Evolutionary conservation across 2,329 filamentous ascomycete species (phyloP).

Genomic region (Verticillium zaregamsianum): DNA sequence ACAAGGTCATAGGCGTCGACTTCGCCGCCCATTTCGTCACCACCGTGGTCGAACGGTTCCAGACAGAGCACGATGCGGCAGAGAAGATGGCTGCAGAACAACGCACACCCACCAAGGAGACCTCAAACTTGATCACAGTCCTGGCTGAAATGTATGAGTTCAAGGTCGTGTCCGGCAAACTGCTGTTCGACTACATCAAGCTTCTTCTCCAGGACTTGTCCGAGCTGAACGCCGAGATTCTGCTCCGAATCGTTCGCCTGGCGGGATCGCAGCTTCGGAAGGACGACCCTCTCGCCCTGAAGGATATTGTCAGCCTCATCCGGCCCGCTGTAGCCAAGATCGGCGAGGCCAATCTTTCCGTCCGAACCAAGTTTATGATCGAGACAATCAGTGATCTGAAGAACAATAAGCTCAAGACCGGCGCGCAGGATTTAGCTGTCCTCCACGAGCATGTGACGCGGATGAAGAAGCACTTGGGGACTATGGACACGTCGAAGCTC

Average conservation of each 20-base stretch:
- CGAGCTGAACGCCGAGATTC: constrained; percentile 82
- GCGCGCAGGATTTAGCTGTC: constrained; percentile 64
- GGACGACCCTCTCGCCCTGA: constrained; percentile 83
- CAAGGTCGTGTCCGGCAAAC: constrained; percentile 74
- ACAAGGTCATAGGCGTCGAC: constrained; percentile 82
- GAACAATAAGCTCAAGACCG: constrained; percentile 84
- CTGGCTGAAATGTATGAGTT: constrained; percentile 89
- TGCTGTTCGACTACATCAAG: constrained; percentile 89
- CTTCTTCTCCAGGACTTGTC: constrained; percentile 70
- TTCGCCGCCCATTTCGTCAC: constrained; percentile 87
- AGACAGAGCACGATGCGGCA: constrained; percentile 53
- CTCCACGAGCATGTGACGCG: constrained; percentile 77
- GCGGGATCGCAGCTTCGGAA: constrained; percentile 79
- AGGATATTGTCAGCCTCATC: constrained; percentile 80
- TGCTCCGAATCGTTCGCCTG: constrained; percentile 78
- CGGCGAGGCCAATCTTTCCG: constrained; percentile 69
- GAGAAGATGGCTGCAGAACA: constrained; percentile 24
- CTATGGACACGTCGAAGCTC: constrained; percentile 62
- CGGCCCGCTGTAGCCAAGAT: constrained; percentile 65
- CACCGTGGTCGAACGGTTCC: constrained; percentile 70
- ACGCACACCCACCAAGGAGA: constrained; percentile 47
- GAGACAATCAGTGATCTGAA: constrained; percentile 93
- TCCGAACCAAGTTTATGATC: constrained; percentile 95
- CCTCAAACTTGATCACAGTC: constrained; percentile 75
- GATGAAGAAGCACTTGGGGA: constrained; percentile 84